These are phyloP conservation scores for Penicillium sp. DNA, from an alignment of 2,329 filamentous ascomycete genomes.

Conservation along the genomic window DNA sequence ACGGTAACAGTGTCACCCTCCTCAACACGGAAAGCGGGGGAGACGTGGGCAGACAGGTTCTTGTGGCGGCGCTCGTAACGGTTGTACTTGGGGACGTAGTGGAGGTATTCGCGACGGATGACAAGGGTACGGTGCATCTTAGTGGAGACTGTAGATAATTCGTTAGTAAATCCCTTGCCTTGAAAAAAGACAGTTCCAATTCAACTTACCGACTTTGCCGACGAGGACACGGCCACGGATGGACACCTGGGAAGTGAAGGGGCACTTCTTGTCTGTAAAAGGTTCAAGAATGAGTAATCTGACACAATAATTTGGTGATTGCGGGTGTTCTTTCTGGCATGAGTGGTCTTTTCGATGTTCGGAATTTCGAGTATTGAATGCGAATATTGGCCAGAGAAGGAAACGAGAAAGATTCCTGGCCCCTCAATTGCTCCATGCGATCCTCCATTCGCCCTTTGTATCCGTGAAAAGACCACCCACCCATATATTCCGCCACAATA, in stretches of 20 bases:
- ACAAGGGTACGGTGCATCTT: slow-evolving; percentile 99
- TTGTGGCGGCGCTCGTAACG: slow-evolving; percentile 99
- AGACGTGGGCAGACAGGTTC: slow-evolving; percentile 99
- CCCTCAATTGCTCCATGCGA: slow-evolving; percentile 6
- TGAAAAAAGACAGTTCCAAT: slow-evolving; percentile 8
- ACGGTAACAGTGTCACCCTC: slow-evolving; percentile 99
- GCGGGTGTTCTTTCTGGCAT: slow-evolving; percentile 8
- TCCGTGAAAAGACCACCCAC: slow-evolving; percentile 19
- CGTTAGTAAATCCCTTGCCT: neutral
- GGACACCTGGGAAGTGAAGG: slow-evolving; percentile 97
- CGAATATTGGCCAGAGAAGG: neutral
- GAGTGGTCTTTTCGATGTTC: slow-evolving; percentile 12
- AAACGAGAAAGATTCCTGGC: neutral
- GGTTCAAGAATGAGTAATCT: slow-evolving; percentile 26
- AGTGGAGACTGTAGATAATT: slow-evolving; percentile 66
- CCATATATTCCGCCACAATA: slow-evolving; percentile 15
- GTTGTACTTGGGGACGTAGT: slow-evolving; percentile 99
- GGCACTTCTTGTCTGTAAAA: slow-evolving; percentile 96
- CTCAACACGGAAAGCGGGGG: slow-evolving; percentile 99
- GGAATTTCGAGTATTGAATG: neutral
- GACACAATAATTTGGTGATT: neutral
- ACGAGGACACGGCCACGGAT: slow-evolving; percentile 99
- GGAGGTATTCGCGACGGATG: slow-evolving; percentile 99
- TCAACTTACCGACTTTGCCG: slow-evolving; percentile 66
- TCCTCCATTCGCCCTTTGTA: slow-evolving; percentile 6